Conservation (phyloP, 371 early-diverging fungal species). For the Rhizopus delemar region DNA sequence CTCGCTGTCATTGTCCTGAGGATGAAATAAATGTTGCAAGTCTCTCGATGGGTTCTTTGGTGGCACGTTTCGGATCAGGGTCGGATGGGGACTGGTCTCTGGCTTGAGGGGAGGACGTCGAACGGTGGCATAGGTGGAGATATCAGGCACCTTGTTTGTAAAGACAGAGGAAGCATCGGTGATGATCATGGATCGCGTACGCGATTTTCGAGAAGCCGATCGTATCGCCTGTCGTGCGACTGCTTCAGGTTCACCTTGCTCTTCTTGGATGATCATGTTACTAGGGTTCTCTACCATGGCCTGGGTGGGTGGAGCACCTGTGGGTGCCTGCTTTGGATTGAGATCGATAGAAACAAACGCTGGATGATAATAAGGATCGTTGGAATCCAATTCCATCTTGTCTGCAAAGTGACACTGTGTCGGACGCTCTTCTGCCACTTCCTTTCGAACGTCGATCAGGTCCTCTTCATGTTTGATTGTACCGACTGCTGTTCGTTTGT, state of each 20-base stretch:
- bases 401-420: slow-evolving; percentile 42
- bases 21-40: neutral
- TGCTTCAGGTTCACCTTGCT: slow-evolving; percentile 11
- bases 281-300: neutral
- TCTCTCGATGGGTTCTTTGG: neutral
- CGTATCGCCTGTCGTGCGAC: slow-evolving; percentile 26
- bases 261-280: neutral
- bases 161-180: slow-evolving; percentile 19
- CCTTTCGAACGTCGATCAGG: neutral
- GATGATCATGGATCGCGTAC: slow-evolving; percentile 26
- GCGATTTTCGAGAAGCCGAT: slow-evolving; percentile 30
- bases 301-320: neutral
- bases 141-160: slow-evolving; percentile 4
- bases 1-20: neutral
- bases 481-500: slow-evolving; percentile 13
- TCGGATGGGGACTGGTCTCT: neutral
- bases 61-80: no score
- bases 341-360: slow-evolving; percentile 18
- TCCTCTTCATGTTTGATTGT: slow-evolving; percentile 7
- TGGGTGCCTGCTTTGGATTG: slow-evolving; percentile 3
- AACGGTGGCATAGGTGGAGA: slow-evolving; percentile 20
- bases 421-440: neutral
- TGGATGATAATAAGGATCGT: slow-evolving; percentile 26
- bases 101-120: slow-evolving; percentile 2
- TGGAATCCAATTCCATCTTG: slow-evolving; percentile 44